A percentile compares a stretch with the other conserved stretches of the same genome.
Evolutionary conservation across 2,329 filamentous ascomycete species (phyloP).

Genomic region (Diaporthe vexans): DNA sequence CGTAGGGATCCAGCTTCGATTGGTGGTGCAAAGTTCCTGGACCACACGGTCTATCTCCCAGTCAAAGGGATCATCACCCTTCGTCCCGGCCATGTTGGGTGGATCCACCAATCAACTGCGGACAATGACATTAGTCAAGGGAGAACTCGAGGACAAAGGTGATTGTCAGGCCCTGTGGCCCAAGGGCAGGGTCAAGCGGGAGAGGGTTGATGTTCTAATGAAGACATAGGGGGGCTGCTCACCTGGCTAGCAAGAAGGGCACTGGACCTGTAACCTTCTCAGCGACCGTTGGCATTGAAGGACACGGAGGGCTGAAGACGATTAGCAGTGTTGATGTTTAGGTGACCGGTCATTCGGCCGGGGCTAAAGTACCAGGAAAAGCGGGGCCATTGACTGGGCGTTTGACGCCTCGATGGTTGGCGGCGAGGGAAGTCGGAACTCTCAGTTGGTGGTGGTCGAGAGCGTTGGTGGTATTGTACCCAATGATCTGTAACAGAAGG

Average conservation of each 20-base stretch:
- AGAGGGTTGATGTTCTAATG: background rate
- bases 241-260: conserved; percentile 11
- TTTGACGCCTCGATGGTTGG: background rate
- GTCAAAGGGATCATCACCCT: conserved; percentile 75
- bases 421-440: background rate
- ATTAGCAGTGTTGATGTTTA: background rate
- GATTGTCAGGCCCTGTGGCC: conserved; percentile 10
- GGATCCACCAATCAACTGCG: background rate
- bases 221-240: background rate
- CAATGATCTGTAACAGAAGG: background rate
- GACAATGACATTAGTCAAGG: background rate
- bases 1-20: conserved; percentile 62
- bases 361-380: background rate
- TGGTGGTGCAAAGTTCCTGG: conserved; percentile 71
- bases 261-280: background rate
- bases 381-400: background rate
- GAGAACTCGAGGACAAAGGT: conserved; percentile 28
- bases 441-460: background rate
- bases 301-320: background rate
- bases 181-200: background rate
- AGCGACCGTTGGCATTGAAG: background rate
- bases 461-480: background rate
- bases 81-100: conserved; percentile 49
- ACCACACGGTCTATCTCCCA: conserved; percentile 81
- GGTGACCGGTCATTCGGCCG: background rate